Conservation (phyloP, 495 filamentous ascomycete species). For the Daldinia decipiens region DNA sequence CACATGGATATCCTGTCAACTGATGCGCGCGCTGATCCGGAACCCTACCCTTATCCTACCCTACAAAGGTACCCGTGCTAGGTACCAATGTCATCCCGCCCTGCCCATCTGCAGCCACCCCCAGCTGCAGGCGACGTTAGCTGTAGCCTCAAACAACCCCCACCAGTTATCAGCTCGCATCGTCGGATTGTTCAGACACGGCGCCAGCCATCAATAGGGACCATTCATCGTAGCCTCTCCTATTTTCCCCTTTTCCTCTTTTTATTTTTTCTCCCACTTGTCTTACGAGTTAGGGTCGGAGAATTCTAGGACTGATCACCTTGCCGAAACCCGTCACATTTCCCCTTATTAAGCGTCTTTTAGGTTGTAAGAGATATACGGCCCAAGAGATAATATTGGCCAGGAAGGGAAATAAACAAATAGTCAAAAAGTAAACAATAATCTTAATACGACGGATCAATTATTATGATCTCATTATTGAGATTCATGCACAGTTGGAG, state of each 20-base stretch:
- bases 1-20: slow-evolving; percentile 33
- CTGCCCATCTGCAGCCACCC: slow-evolving; percentile 14
- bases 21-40: slow-evolving; percentile 37
- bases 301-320: slow-evolving; percentile 15
- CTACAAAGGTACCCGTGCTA: slow-evolving; percentile 1
- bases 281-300: slow-evolving; percentile 24
- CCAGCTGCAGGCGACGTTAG: slow-evolving; percentile 34
- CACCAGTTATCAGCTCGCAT: slow-evolving; percentile 38
- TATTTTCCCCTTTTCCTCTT: slow-evolving; percentile 23
- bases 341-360: slow-evolving; percentile 23
- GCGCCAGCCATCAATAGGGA: slow-evolving; percentile 18
- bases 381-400: slow-evolving; percentile 5
- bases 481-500: slow-evolving; percentile 39
- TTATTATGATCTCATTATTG: slow-evolving; percentile 41
- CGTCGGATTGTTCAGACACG: slow-evolving; percentile 33
- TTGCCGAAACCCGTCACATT: slow-evolving; percentile 34
- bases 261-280: neutral
- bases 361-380: slow-evolving; percentile 19
- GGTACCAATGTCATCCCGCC: slow-evolving; percentile 9
- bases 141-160: slow-evolving; percentile 42
- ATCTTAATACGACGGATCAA: slow-evolving; percentile 42
- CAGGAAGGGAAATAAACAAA: slow-evolving; percentile 41
- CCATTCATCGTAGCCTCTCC: slow-evolving; percentile 25
- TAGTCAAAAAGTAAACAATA: slow-evolving; percentile 41
- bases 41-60: slow-evolving; percentile 15